Evolutionary conservation across 2,329 filamentous ascomycete species (phyloP), one percentile per base, ranked within the genome.

Genomic region (Parascedosporium putredinis): DNA sequence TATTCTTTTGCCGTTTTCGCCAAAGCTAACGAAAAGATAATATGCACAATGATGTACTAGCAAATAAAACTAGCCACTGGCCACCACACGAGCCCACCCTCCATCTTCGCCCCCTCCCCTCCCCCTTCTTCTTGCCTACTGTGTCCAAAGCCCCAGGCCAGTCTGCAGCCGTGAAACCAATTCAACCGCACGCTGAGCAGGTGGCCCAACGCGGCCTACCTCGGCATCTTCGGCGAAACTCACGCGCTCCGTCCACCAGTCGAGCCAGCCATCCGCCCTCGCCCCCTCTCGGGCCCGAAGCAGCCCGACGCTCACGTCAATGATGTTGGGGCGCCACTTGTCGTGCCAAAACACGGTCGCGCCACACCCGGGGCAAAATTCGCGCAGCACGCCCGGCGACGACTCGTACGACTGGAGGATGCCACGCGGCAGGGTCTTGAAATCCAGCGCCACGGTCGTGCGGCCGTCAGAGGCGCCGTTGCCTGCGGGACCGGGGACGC

Each of bases 261-360:
- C 70, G 38, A 87, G 57, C 78, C 79, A 83, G 1, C 59, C 60
- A 57, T 79, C 74, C 3, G 75, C 78, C 53, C 75, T 69, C 0
- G 73, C 72, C 0, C 79, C 79, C 40, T 73, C 70, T 0, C 59
- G 51, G 0, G 71, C 70, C 38, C 67, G 65, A 4, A 85, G 58
- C 34, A 84, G 56, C 0, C 83, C 83, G 7, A 75, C 72, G 53
- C 79, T 83, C 7, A 86, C 73, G 61, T 86, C 81, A 14, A 86
- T 68, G 16, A 86, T 59, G 3, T 71, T 69, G 0, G 75, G 69
- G 34, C 80, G 66, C 52, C 67, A 65, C 3, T 68, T 63, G 49
- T 73, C 73, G 56, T 77, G 72, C 75, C 78, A 85, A 57, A 84
- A 85, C 3, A 81, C 70, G 0, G 74, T 80, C 1, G 83, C 81